phyloP scores from a whole-genome alignment of 352 stramenopile species.

The Phytophthora hybrid region DNA sequence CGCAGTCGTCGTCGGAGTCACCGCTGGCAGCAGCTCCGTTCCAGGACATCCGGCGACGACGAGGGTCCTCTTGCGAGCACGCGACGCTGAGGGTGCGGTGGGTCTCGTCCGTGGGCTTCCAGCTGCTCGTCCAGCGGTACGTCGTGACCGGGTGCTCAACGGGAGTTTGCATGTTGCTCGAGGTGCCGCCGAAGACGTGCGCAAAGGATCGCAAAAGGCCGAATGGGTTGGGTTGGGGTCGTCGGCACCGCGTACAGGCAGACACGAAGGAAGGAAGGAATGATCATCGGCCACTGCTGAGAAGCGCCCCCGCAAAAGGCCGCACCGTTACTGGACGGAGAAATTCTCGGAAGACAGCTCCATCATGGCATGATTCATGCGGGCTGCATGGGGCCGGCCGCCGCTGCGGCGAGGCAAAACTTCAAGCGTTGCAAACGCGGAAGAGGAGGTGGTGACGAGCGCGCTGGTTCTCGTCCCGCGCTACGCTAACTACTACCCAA shows the following conservation, averaged over 20 bases:
- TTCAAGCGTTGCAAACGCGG: constrained; percentile 39
- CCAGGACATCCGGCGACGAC: constrained; percentile 35
- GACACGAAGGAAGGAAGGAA: too few species aligned
- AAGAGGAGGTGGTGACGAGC: constrained; percentile 24
- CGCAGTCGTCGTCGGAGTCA: constrained; percentile 12
- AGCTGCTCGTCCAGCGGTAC: constrained; percentile 37
- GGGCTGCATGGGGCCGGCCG: constrained; percentile 2
- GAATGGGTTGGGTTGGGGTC: constrained; percentile 21
- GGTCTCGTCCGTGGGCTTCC: constrained; percentile 6
- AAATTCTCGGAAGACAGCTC: constrained; percentile 35
- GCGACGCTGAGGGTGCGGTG: constrained; percentile 31
- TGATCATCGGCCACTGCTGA: constrained; percentile 27
- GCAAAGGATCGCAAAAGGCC: constrained; percentile 37
- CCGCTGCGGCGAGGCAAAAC: constrained; percentile 1
- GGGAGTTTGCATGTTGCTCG: constrained; percentile 23
- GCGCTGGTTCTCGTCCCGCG: constrained; percentile 10
- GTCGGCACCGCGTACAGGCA: too few species aligned
- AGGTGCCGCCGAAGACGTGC: constrained; percentile 8
- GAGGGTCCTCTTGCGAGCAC: constrained; percentile 24
- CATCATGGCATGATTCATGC: too few species aligned
- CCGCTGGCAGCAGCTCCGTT: constrained; percentile 15
- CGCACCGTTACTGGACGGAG: constrained; percentile 34
- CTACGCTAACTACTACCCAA: not conserved
- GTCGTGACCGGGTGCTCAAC: constrained; percentile 30
- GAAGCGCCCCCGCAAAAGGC: constrained; percentile 38